phyloP scores from a whole-genome alignment of 208 protist species.

The Leishmania tarentolae region DNA sequence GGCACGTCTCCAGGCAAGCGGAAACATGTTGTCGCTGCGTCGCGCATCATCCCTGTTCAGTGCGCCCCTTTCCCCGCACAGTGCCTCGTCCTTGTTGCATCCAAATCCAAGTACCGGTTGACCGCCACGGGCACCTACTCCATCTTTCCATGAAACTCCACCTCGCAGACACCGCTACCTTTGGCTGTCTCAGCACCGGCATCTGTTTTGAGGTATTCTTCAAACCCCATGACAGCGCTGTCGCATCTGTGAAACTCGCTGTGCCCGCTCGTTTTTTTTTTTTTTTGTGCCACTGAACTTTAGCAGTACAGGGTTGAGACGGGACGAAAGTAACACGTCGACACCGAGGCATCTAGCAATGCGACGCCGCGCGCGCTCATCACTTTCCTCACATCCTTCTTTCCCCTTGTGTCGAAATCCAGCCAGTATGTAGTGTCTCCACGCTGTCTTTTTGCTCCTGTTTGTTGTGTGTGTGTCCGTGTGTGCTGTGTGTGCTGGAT shows the following conservation, averaged over 20 bases:
- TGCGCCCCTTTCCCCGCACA: not conserved
- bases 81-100: not conserved
- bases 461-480: not conserved
- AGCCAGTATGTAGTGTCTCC: not conserved
- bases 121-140: not conserved
- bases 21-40: not conserved
- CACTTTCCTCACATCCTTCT: not conserved
- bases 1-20: not conserved
- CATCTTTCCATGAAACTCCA: not conserved
- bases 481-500: not conserved
- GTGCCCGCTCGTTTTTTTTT: slow-evolving; percentile 30
- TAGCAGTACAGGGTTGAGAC: not conserved
- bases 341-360: slow-evolving; percentile 10
- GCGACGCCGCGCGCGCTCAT: no score
- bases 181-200: not conserved
- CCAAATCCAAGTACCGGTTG: not conserved
- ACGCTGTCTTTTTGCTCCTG: not conserved
- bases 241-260: slow-evolving; percentile 7
- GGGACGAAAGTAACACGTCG: slow-evolving; percentile 24
- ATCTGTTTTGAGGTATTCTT: not conserved
- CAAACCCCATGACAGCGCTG: not conserved
- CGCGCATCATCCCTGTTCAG: not conserved
- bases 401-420: slow-evolving; percentile 6
- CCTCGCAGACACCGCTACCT: not conserved
- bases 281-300: slow-evolving; percentile 13